Conservation (phyloP, 768 basidiomycete genomes). For the Trametes coccinea region DNA sequence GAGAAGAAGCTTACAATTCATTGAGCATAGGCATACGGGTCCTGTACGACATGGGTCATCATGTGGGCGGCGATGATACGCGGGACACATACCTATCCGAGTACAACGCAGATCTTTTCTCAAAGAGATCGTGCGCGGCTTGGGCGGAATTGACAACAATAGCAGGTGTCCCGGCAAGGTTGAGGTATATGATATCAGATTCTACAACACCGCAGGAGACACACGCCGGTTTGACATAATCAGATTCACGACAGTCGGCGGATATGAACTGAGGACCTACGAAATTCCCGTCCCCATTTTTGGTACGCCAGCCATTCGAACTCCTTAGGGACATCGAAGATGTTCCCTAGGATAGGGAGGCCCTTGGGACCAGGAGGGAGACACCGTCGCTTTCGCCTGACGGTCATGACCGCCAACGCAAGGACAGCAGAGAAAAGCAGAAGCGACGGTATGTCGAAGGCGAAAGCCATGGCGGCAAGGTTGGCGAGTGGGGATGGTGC, state of each 20-base stretch:
- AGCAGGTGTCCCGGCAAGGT: conserved; percentile 27
- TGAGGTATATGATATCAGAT: conserved; percentile 30
- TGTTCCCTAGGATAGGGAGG: conserved; percentile 27
- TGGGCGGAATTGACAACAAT: conserved; percentile 33
- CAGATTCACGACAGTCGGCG: background rate
- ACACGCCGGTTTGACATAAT: background rate
- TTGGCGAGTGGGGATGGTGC: background rate
- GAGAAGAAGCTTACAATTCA: conserved; percentile 25
- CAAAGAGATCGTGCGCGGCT: conserved; percentile 33
- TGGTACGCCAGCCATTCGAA: conserved; percentile 25
- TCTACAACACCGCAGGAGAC: conserved; percentile 7
- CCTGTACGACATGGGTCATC: conserved; percentile 5
- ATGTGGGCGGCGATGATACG: conserved; percentile 1
- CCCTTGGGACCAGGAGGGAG: conserved; percentile 31
- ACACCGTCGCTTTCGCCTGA: conserved; percentile 6
- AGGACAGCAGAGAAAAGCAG: conserved; percentile 8
- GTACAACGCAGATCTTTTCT: conserved; percentile 33
- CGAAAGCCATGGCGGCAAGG: background rate
- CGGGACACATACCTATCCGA: conserved; percentile 31
- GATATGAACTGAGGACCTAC: conserved; percentile 6
- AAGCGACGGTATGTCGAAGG: background rate
- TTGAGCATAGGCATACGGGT: conserved; percentile 30
- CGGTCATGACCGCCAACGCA: conserved; percentile 10
- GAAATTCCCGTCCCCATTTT: conserved; percentile 20
- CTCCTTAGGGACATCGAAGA: conserved; percentile 27